phyloP scores from a whole-genome alignment of 495 filamentous ascomycete species.

The Penicillium lividum region DNA sequence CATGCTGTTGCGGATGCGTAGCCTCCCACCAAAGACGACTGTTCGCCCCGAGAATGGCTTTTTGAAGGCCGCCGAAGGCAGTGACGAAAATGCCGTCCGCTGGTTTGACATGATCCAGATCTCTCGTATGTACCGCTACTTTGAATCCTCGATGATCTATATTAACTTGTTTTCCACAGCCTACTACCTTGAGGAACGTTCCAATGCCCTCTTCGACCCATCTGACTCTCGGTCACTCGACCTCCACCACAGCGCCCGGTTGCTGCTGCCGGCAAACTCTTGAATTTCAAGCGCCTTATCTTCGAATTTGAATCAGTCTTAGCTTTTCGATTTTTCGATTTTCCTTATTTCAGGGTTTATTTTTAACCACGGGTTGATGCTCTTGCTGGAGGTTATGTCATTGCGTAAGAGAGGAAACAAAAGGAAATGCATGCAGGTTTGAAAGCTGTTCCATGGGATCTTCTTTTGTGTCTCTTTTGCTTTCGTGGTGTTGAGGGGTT shows the following conservation, averaged over 20 bases:
- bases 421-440: background rate
- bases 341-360: background rate
- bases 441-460: background rate
- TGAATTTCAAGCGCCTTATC: conserved; percentile 1
- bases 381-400: background rate
- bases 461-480: background rate
- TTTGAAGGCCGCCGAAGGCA: conserved; percentile 53
- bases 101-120: conserved; percentile 65
- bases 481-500: conserved; percentile 2
- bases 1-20: conserved; percentile 75
- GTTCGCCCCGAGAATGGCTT: conserved; percentile 53
- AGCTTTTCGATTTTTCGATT: background rate
- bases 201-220: conserved; percentile 56
- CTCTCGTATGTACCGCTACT: conserved; percentile 51
- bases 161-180: conserved; percentile 24
- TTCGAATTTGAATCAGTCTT: background rate
- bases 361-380: background rate
- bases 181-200: conserved; percentile 47
- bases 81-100: conserved; percentile 50
- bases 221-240: conserved; percentile 67
- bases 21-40: conserved; percentile 62
- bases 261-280: conserved; percentile 49
- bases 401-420: background rate
- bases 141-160: background rate
- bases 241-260: conserved; percentile 61